Percentiles rank a stretch among this genome's conserved stretches.
These are phyloP conservation scores for Pyronema omphalodes DNA, from an alignment of 495 filamentous ascomycete genomes.

Conservation along the genomic window DNA sequence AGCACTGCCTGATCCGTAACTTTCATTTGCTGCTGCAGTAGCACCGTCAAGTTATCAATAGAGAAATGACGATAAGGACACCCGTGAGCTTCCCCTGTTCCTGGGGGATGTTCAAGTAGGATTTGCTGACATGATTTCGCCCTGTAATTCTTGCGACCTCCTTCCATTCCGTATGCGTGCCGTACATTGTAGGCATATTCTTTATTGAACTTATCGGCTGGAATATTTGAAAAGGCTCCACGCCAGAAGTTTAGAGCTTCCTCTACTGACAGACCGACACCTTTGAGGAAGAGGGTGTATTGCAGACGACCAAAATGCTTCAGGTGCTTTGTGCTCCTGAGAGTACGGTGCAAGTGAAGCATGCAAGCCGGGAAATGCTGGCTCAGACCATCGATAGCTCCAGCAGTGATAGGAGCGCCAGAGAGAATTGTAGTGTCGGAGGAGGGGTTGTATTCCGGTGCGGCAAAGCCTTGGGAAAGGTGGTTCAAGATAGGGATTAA, in stretches of 20 bases:
- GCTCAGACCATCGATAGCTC: constrained; percentile 63
- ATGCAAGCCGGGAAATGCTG: constrained; percentile 89
- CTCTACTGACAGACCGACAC: constrained; percentile 76
- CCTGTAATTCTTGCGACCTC: constrained; percentile 70
- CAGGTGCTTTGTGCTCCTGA: constrained; percentile 70
- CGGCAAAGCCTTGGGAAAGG: constrained; percentile 77
- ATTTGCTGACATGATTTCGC: constrained; percentile 92
- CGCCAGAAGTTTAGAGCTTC: constrained; percentile 96
- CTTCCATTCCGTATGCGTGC: constrained; percentile 83
- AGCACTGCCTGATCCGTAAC: constrained; percentile 61
- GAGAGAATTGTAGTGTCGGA: constrained; percentile 32
- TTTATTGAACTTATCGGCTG: constrained; percentile 84
- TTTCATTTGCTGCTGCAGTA: constrained; percentile 51
- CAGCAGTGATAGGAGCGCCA: constrained; percentile 58
- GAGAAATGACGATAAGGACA: constrained; percentile 92
- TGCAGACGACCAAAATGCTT: constrained; percentile 90
- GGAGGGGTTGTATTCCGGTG: constrained; percentile 62
- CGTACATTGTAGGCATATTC: constrained; percentile 94
- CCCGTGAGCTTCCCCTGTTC: constrained; percentile 71
- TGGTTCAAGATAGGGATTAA: constrained; percentile 86
- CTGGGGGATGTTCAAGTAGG: constrained; percentile 64
- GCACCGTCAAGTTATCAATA: constrained; percentile 58
- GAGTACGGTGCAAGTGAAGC: constrained; percentile 64
- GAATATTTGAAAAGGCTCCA: constrained; percentile 56
- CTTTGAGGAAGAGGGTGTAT: constrained; percentile 94